phyloP scores from a whole-genome alignment of 75 land plant genomes.

The Larix kaempferi region DNA sequence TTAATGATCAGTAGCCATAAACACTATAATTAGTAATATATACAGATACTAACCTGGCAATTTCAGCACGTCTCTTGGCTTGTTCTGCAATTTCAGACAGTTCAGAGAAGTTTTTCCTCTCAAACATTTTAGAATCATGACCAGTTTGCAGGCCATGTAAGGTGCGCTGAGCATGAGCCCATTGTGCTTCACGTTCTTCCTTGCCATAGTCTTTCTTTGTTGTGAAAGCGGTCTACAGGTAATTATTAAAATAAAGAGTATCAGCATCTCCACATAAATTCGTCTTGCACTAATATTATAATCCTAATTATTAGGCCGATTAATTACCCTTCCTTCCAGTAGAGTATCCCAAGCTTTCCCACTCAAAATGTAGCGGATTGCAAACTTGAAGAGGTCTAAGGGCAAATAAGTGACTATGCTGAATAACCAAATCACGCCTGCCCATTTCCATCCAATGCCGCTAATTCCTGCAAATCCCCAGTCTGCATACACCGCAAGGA shows the following conservation, averaged over 20 bases:
- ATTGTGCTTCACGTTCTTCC: slow-evolving; percentile 56
- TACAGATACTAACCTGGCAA: slow-evolving; percentile 40
- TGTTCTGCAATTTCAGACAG: slow-evolving; percentile 76
- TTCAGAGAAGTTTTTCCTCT: slow-evolving; percentile 42
- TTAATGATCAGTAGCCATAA: too few relatives aligned
- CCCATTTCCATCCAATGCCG: slow-evolving; percentile 83
- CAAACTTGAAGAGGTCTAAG: slow-evolving; percentile 56
- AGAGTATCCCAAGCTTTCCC: slow-evolving; percentile 69
- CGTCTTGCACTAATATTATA: neutral
- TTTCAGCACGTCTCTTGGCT: slow-evolving; percentile 70
- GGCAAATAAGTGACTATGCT: slow-evolving; percentile 52
- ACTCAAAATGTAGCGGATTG: slow-evolving; percentile 51
- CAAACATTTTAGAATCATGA: slow-evolving; percentile 22
- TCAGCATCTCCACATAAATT: neutral
- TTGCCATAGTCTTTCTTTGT: slow-evolving; percentile 65
- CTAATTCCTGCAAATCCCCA: slow-evolving; percentile 59
- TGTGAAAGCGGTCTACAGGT: slow-evolving; percentile 61
- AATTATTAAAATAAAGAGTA: neutral
- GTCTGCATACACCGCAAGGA: slow-evolving; percentile 65
- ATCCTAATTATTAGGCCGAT: neutral
- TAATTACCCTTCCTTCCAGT: slow-evolving; percentile 48
- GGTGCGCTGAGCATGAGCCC: slow-evolving; percentile 68
- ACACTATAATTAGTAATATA: too few relatives aligned
- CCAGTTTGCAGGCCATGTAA: slow-evolving; percentile 61
- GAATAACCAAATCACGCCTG: slow-evolving; percentile 68